phyloP scores from a whole-genome alignment of 2,329 filamentous ascomycete genomes.

The Cytospora paraplurivora region DNA sequence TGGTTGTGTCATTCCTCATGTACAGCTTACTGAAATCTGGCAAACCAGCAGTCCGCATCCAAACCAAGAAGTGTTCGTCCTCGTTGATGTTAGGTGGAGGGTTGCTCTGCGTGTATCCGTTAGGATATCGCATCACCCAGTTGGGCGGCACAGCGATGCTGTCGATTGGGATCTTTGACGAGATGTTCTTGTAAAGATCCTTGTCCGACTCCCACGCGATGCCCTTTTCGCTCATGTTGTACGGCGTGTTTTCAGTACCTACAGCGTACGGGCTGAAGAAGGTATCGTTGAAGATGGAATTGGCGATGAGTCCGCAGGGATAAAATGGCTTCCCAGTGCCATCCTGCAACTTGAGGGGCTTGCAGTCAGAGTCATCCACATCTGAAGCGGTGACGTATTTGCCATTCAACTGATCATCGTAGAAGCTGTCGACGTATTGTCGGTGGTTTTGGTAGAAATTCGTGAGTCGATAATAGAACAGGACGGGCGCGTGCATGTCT shows the following conservation, averaged over 20 bases:
- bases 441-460: slow-evolving; percentile 99
- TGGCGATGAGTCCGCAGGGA: slow-evolving; percentile 93
- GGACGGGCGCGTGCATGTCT: slow-evolving; percentile 76
- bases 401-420: slow-evolving; percentile 78
- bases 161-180: slow-evolving; percentile 62
- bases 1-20: slow-evolving; percentile 72
- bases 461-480: slow-evolving; percentile 92
- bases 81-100: slow-evolving; percentile 72
- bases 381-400: slow-evolving; percentile 58
- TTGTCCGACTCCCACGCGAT: slow-evolving; percentile 89
- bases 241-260: slow-evolving; percentile 57
- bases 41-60: slow-evolving; percentile 96
- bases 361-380: slow-evolving; percentile 72
- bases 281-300: slow-evolving; percentile 95
- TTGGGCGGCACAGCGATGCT: slow-evolving; percentile 83
- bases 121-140: slow-evolving; percentile 72
- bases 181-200: slow-evolving; percentile 67
- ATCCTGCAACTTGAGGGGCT: slow-evolving; percentile 64
- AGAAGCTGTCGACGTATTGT: slow-evolving; percentile 89
- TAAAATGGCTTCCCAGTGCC: slow-evolving; percentile 73
- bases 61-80: slow-evolving; percentile 90
- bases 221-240: slow-evolving; percentile 74
- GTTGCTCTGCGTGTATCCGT: slow-evolving; percentile 66
- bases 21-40: slow-evolving; percentile 95
- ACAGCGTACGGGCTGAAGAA: slow-evolving; percentile 67